These are phyloP conservation scores for Platanus orientalis DNA, from an alignment of 164 flowering plant species.

Conservation along the genomic window DNA sequence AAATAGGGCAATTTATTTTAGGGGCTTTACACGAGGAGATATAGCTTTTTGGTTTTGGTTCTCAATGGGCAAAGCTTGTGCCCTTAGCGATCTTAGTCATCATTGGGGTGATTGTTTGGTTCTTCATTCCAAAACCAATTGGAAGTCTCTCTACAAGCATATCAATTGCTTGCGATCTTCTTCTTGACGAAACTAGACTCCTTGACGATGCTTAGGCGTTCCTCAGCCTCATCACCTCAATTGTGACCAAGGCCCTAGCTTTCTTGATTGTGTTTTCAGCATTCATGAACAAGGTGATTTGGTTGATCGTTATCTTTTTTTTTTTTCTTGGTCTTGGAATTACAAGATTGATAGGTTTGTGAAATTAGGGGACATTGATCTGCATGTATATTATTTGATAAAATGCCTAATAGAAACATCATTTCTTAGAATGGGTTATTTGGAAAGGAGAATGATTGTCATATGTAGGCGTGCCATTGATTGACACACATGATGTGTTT, in stretches of 20 bases:
- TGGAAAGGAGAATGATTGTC: too few species aligned
- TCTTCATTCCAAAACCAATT: constrained; percentile 46
- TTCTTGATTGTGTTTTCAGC: constrained; percentile 48
- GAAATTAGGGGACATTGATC: too few species aligned
- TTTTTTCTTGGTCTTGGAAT: too few species aligned
- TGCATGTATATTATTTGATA: too few species aligned
- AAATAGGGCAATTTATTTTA: too few species aligned
- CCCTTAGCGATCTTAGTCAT: constrained; percentile 36
- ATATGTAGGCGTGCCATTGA: too few species aligned
- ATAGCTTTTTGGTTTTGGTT: background rate
- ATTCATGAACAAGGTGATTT: constrained; percentile 58
- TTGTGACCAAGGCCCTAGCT: constrained; percentile 44
- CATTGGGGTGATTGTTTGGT: constrained; percentile 40
- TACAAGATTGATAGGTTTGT: too few species aligned
- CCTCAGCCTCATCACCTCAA: constrained; percentile 37
- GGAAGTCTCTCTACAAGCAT: constrained; percentile 35
- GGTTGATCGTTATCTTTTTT: constrained; percentile 62
- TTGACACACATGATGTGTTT: too few species aligned
- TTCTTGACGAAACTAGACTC: constrained; percentile 42
- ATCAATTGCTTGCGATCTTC: constrained; percentile 47
- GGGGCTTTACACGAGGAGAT: too few species aligned
- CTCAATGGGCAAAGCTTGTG: constrained; percentile 36
- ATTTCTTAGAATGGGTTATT: too few species aligned
- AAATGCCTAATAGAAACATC: too few species aligned
- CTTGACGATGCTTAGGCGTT: too few species aligned